Conservation (phyloP, 176 grass and related monocot species). For the Raddia distichophylla region DNA sequence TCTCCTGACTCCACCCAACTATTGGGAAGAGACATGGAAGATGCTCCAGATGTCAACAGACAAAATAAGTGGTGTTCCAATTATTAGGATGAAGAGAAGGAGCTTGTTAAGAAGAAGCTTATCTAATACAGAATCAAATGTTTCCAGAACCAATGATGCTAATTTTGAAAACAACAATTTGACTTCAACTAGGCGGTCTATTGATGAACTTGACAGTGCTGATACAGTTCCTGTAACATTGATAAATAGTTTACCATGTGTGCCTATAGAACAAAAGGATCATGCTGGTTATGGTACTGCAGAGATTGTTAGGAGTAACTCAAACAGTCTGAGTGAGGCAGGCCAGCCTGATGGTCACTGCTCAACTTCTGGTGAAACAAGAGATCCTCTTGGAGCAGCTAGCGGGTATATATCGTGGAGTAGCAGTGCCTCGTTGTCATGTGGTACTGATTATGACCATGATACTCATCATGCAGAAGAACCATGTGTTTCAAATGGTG, state of each 20-base stretch:
- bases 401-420: slow-evolving; percentile 45
- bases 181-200: slow-evolving; percentile 35
- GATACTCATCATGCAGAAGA: slow-evolving; percentile 46
- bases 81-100: slow-evolving; percentile 52
- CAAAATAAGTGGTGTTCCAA: slow-evolving; percentile 28
- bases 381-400: slow-evolving; percentile 36
- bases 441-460: slow-evolving; percentile 39
- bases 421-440: slow-evolving; percentile 38
- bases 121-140: slow-evolving; percentile 48
- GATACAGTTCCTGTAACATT: slow-evolving; percentile 35
- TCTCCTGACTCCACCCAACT: slow-evolving; percentile 56
- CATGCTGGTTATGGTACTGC: slow-evolving; percentile 29
- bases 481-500: slow-evolving; percentile 24
- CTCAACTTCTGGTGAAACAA: slow-evolving; percentile 42
- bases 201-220: slow-evolving; percentile 28
- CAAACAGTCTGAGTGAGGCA: slow-evolving; percentile 35
- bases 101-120: slow-evolving; percentile 54
- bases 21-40: slow-evolving; percentile 98
- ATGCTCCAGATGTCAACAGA: slow-evolving; percentile 63
- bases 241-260: slow-evolving; percentile 4
- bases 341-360: slow-evolving; percentile 2
- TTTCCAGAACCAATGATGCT: slow-evolving; percentile 40
- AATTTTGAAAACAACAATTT: slow-evolving; percentile 32
- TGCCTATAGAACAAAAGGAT: slow-evolving; percentile 33
- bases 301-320: slow-evolving; percentile 33